Evolutionary conservation across 257 asterid genomes (phyloP).

Genomic region (Gynochthodes officinalis): DNA sequence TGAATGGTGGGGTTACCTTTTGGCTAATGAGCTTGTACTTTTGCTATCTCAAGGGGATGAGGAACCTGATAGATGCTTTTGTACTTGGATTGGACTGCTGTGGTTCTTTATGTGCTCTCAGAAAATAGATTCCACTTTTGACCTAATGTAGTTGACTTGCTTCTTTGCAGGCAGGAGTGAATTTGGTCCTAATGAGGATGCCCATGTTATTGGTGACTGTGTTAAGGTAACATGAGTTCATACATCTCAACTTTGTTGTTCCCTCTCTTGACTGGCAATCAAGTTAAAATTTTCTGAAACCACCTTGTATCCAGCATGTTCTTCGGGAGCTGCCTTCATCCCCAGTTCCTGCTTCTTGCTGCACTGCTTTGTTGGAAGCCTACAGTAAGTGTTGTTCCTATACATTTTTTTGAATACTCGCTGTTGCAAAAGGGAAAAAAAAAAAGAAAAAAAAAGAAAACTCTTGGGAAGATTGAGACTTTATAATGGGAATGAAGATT

Average conservation of each 20-base stretch:
- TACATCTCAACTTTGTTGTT: not conserved
- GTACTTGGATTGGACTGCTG: not conserved
- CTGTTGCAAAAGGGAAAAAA: not conserved
- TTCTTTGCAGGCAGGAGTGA: slow-evolving; percentile 60
- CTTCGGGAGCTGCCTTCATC: slow-evolving; percentile 96
- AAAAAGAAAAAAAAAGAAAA: not conserved
- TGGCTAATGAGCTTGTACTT: not conserved
- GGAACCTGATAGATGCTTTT: not conserved
- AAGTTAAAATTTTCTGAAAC: slow-evolving; percentile 21
- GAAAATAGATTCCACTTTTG: not conserved
- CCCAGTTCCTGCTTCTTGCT: slow-evolving; percentile 97
- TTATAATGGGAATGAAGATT: not conserved
- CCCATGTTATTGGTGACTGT: slow-evolving; percentile 89
- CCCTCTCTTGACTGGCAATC: not conserved
- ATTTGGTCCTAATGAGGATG: slow-evolving; percentile 76
- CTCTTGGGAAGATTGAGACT: not conserved
- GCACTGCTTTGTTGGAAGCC: slow-evolving; percentile 90
- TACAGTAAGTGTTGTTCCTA: slow-evolving; percentile 50
- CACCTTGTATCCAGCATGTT: slow-evolving; percentile 63
- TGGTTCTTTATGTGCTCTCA: not conserved
- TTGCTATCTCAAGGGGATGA: not conserved
- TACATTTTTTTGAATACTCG: not conserved
- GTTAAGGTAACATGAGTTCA: slow-evolving; percentile 51
- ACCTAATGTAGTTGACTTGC: not conserved
- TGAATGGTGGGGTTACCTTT: not conserved